phyloP scores from a whole-genome alignment of 108 stramenopile genomes.

The Ochromonas danica region DNA sequence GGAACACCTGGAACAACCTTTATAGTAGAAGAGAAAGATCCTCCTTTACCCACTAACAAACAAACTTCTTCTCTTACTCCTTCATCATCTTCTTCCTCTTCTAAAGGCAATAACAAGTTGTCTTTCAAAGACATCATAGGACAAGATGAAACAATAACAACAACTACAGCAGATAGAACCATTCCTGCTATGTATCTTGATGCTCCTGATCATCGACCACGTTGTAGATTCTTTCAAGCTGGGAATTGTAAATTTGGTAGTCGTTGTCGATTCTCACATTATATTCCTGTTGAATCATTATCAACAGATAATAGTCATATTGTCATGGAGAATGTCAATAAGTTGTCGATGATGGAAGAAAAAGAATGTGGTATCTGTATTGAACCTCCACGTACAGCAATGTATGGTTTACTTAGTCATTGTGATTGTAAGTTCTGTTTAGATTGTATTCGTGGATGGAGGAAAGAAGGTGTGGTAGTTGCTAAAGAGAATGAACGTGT shows the following conservation, averaged over 20 bases:
- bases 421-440: conserved; percentile 15
- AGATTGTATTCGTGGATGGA: conserved; percentile 9
- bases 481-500: background rate
- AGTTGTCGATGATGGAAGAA: background rate
- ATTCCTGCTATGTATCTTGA: too few relatives aligned
- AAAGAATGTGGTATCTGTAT: conserved; percentile 21
- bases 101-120: background rate
- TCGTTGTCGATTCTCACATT: background rate
- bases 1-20: background rate
- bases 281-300: too few relatives aligned
- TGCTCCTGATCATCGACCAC: background rate
- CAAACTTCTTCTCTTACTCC: background rate
- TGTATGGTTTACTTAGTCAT: background rate
- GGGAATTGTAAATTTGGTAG: conserved; percentile 17
- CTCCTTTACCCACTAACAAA: background rate
- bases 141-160: background rate
- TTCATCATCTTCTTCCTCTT: background rate
- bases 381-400: background rate
- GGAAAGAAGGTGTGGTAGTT: background rate
- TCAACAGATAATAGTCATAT: background rate
- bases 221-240: background rate
- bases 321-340: background rate
- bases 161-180: too few relatives aligned
- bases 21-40: background rate
- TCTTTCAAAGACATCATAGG: background rate